phyloP scores from a whole-genome alignment of 805 yeast species.

The Kodamaea kaohsiungensis region DNA sequence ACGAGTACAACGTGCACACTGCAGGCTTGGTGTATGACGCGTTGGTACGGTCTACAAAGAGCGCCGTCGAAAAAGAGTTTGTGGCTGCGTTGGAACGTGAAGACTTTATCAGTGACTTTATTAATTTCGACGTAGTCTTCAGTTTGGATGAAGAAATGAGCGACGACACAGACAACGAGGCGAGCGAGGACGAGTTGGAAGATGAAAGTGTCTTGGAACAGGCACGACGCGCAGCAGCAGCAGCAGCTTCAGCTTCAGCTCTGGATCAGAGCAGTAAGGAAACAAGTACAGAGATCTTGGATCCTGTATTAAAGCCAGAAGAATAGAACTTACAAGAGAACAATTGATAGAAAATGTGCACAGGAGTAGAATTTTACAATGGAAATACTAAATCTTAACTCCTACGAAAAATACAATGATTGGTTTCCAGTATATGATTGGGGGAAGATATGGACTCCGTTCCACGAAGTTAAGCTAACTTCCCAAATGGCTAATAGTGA shows the following conservation, averaged over 20 bases:
- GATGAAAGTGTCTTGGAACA: constrained; percentile 11
- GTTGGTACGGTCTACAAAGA: constrained; percentile 11
- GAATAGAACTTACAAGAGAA: neutral
- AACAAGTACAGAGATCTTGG: constrained; percentile 20
- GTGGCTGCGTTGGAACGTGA: constrained; percentile 21
- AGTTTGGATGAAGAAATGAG: constrained; percentile 12
- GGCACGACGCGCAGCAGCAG: constrained; percentile 4
- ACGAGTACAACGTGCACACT: constrained; percentile 21
- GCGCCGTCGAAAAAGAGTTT: constrained; percentile 19
- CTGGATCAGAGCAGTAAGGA: constrained; percentile 5
- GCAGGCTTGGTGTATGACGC: constrained; percentile 27
- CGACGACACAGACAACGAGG: constrained; percentile 11
- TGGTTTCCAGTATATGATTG: neutral
- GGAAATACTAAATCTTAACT: neutral
- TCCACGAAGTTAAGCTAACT: too few relatives aligned
- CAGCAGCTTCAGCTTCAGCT: constrained; percentile 3
- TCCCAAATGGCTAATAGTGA: neutral
- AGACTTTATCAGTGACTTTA: constrained; percentile 32
- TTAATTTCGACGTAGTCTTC: constrained; percentile 23
- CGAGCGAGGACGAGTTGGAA: constrained; percentile 9
- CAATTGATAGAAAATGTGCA: neutral
- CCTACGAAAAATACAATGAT: neutral
- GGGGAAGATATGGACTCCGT: neutral
- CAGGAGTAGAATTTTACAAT: too few relatives aligned
- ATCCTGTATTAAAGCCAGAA: constrained; percentile 24